Conservation (phyloP, 2,329 filamentous ascomycete species). For the Hypoxylon sp. region DNA sequence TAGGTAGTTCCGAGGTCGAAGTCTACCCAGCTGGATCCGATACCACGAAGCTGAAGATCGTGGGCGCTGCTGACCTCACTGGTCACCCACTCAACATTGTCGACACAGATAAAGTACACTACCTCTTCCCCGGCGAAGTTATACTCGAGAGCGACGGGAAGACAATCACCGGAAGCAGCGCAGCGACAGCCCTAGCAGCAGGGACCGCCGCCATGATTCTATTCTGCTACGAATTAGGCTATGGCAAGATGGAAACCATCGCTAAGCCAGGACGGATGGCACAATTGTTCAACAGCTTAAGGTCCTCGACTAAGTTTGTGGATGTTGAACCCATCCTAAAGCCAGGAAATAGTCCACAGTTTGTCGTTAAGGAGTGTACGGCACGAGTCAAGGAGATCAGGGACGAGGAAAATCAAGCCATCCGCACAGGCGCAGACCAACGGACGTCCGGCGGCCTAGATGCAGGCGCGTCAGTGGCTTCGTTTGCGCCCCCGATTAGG, state of each 20-base stretch:
- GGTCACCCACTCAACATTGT: slow-evolving; percentile 35
- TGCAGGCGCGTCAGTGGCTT: slow-evolving; percentile 1
- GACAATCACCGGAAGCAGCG: slow-evolving; percentile 30
- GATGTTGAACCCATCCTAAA: slow-evolving; percentile 30
- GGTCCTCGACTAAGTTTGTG: slow-evolving; percentile 23
- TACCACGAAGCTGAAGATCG: slow-evolving; percentile 25
- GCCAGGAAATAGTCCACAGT: slow-evolving; percentile 26
- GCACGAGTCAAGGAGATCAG: slow-evolving; percentile 31
- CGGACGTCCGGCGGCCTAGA: slow-evolving; percentile 1
- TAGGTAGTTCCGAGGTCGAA: slow-evolving; percentile 15
- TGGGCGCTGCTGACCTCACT: slow-evolving; percentile 24
- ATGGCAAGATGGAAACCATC: slow-evolving; percentile 31
- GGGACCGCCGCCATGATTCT: slow-evolving; percentile 33
- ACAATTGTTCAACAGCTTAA: slow-evolving; percentile 29
- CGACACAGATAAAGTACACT: slow-evolving; percentile 25
- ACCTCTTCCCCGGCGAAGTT: slow-evolving; percentile 32
- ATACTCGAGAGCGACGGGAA: slow-evolving; percentile 24
- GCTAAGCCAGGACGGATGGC: slow-evolving; percentile 29
- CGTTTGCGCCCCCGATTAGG: slow-evolving; percentile 21
- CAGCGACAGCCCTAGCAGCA: slow-evolving; percentile 34
- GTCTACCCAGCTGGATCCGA: slow-evolving; percentile 27
- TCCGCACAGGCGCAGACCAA: slow-evolving; percentile 17
- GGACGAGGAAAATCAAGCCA: slow-evolving; percentile 30
- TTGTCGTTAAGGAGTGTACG: slow-evolving; percentile 32
- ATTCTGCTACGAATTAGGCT: slow-evolving; percentile 30